Evolutionary conservation across 2,329 filamentous ascomycete genomes (phyloP).

Genomic region (Hypoxylon sp.): DNA sequence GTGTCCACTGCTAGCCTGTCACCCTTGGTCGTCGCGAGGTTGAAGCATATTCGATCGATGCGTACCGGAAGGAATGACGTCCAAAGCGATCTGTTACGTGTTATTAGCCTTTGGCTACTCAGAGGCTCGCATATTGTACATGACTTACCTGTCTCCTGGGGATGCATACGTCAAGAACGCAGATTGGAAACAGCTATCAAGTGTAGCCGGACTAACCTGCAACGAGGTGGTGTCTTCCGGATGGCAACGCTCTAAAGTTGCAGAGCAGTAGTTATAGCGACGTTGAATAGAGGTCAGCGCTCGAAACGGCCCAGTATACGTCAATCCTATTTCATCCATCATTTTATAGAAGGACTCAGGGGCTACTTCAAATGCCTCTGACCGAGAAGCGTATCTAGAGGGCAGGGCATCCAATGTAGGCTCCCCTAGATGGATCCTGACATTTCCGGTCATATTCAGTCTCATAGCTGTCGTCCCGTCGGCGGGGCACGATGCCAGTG

Average conservation of each 20-base stretch:
- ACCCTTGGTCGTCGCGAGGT: constrained; percentile 50
- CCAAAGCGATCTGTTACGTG: constrained; percentile 57
- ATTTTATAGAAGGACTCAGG: constrained; percentile 59
- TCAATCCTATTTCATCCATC: constrained; percentile 59
- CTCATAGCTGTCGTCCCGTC: constrained; percentile 56
- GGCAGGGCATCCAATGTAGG: constrained; percentile 52
- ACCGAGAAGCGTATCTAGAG: constrained; percentile 27
- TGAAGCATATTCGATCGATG: constrained; percentile 58
- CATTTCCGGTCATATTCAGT: constrained; percentile 55
- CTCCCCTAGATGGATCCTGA: constrained; percentile 55
- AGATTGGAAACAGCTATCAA: constrained; percentile 61
- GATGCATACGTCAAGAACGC: constrained; percentile 60
- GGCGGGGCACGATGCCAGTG: constrained; percentile 55
- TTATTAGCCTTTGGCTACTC: constrained; percentile 12
- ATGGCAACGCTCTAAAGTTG: constrained; percentile 54
- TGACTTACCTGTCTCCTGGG: constrained; percentile 57
- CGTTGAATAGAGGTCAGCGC: constrained; percentile 56
- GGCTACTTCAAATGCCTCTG: constrained; percentile 55
- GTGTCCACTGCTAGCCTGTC: constrained; percentile 56
- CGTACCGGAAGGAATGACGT: constrained; percentile 59
- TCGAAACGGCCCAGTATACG: constrained; percentile 59
- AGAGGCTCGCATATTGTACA: neutral
- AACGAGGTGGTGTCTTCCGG: constrained; percentile 57
- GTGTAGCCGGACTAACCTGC: constrained; percentile 58
- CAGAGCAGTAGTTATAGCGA: constrained; percentile 56